Conservation (phyloP, 345 rosid genomes). For the Ceriops decandra region DNA sequence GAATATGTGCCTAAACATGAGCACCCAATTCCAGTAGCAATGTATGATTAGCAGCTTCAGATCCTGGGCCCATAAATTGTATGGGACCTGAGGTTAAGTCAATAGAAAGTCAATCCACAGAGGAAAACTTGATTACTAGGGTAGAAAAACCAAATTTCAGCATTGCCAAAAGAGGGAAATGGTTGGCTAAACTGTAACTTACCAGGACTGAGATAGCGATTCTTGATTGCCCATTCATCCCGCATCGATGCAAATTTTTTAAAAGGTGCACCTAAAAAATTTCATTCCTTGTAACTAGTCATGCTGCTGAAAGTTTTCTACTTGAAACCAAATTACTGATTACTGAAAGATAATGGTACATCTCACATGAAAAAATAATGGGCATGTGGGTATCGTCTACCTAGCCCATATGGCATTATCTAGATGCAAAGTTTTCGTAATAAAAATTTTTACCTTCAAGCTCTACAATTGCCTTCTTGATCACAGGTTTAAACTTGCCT, state of each 20-base stretch:
- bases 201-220: slow-evolving; percentile 91
- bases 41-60: slow-evolving; percentile 62
- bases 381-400: neutral
- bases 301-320: neutral
- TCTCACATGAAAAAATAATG: neutral
- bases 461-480: slow-evolving; percentile 99
- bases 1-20: slow-evolving; percentile 27
- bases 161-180: neutral
- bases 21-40: slow-evolving; percentile 76
- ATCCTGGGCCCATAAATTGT: slow-evolving; percentile 75
- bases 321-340: slow-evolving; percentile 1
- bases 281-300: neutral
- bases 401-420: too few species aligned
- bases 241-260: slow-evolving; percentile 64
- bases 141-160: neutral
- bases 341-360: neutral
- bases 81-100: slow-evolving; percentile 59
- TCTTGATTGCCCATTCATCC: slow-evolving; percentile 83
- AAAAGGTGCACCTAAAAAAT: slow-evolving; percentile 77
- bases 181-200: slow-evolving; percentile 21
- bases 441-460: slow-evolving; percentile 59
- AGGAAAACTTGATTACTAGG: neutral
- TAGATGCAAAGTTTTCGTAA: neutral
- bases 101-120: neutral
- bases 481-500: slow-evolving; percentile 97